Evolutionary conservation across 2,329 filamentous ascomycete genomes (phyloP), one percentile per base, ranked within the genome.

Genomic region (Tolypocladium sp.): DNA sequence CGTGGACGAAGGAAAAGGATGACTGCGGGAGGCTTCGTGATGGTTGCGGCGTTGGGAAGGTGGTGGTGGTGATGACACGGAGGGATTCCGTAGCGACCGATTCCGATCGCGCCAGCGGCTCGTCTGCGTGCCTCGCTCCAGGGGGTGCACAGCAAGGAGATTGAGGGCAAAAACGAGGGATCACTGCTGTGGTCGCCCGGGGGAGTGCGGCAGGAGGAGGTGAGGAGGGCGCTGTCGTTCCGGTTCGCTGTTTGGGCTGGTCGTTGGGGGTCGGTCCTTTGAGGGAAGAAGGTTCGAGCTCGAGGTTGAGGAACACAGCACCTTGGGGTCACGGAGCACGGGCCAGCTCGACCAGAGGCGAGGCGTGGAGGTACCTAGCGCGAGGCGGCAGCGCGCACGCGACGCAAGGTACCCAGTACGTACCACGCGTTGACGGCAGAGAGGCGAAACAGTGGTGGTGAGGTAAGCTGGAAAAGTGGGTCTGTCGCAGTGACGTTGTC

Each of bases 241-340:
- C 56, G 37, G 51, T 40, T 55, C 33, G 61, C 58, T 44, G 53
- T 30, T 49, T 42, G 53, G 30, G 58, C n/a, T 53, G 49, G 61
- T 61, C 61, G 59, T 46, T 61, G 62, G 58, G 61, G 56, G 51
- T 58, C 60, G 53, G 60, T 61, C 55, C 58, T 60, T 64, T 64
- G 64, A 63, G 65, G 65, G 66, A 66, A 65, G 64, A 69, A 71
- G 66, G 68, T 66, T 69, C 64, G 67, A 70, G 69, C 68, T 69
- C 67, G 61, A 67, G 65, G 67, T 58, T 62, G 62, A 60, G 63
- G 64, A 66, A 64, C 63, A 64, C n/a, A 58, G 59, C 55, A 58
- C 56, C 57, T 53, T 60, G 59, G 62, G 61, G 62, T 55, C 64
- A 61, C 61, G 60, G 60, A 62, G 57, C 56, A 63, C 57, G 35